Evolutionary conservation across 2,329 filamentous ascomycete species (phyloP).

Genomic region (Fusarium nanum): DNA sequence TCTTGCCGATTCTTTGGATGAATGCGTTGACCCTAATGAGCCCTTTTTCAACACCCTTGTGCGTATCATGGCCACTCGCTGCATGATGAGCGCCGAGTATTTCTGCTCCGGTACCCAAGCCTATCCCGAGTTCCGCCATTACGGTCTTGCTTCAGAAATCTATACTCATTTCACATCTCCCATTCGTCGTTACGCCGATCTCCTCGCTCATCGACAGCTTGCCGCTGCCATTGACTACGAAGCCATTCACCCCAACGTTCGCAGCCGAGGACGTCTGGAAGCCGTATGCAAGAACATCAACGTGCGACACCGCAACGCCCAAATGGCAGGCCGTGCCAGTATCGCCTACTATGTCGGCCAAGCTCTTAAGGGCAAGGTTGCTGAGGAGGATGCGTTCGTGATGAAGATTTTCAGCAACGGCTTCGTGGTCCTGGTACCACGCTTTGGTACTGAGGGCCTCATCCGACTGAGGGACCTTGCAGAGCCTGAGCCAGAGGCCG

Average conservation of each 20-base stretch:
- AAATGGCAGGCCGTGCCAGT: slow-evolving; percentile 91
- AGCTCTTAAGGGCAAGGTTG: slow-evolving; percentile 81
- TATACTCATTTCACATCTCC: slow-evolving; percentile 99
- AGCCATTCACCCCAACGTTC: slow-evolving; percentile 81
- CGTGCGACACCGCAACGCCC: slow-evolving; percentile 94
- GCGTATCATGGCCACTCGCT: slow-evolving; percentile 95
- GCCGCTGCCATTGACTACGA: slow-evolving; percentile 96
- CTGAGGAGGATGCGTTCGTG: slow-evolving; percentile 91
- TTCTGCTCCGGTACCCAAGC: slow-evolving; percentile 95
- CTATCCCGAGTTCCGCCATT: slow-evolving; percentile 95
- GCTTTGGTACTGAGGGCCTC: slow-evolving; percentile 94
- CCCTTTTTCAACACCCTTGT: slow-evolving; percentile 99
- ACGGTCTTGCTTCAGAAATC: slow-evolving; percentile 94
- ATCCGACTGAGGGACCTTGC: slow-evolving; percentile 88
- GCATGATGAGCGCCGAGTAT: slow-evolving; percentile 99
- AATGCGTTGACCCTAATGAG: slow-evolving; percentile 80
- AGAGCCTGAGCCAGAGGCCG: slow-evolving; percentile 79
- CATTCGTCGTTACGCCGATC: slow-evolving; percentile 96
- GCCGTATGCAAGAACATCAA: slow-evolving; percentile 99
- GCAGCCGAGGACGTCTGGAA: slow-evolving; percentile 86
- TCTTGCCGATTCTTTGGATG: slow-evolving; percentile 92
- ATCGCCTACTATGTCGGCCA: slow-evolving; percentile 99
- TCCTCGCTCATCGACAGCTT: slow-evolving; percentile 92
- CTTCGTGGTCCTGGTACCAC: slow-evolving; percentile 93
- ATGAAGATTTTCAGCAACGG: slow-evolving; percentile 99